Evolutionary conservation across 148 eudicot genomes (phyloP), one percentile per base, ranked within the genome.

Genomic region (Oxyria digyna): DNA sequence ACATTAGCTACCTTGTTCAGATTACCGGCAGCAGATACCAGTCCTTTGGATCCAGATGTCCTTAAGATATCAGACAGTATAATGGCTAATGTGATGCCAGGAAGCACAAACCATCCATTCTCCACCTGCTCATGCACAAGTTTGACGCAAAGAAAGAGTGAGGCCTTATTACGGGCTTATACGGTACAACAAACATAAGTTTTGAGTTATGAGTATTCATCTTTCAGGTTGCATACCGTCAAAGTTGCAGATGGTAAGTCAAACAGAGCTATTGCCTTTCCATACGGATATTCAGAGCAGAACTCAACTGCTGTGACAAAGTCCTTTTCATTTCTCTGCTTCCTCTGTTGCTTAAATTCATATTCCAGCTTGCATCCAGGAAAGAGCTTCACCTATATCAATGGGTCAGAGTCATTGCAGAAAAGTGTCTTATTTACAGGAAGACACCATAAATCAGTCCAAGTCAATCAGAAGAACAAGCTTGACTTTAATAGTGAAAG

Each of bases 351-450:
- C 73, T 67, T 85, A 42, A 74, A 71, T 67, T 95, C 97, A 72
- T 80, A 91, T 4, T 87, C 97, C 68, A 95, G 78, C 80, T 79
- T 95, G 74, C 88, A 83, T 69, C 97, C 97, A 49, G 81, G 70
- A 77, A 77, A 85, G 43, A 88, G 82, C 73, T 82, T 84, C 71
- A 95, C 89, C 99, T 94, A 75, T 38, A 62, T 9, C 70, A 77
- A 68, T 23, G 62, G 40, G 48, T 65, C 20, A 31, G 33, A 62
- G 45, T 67, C 32, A 59, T 32, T n/a, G 46, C 7, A 67, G 4
- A 35, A 14, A 27, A 17, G 29, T 43, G 55, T 17, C 45, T 41
- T 41, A 65, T 65, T 37, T 21, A 65, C 15, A 11, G 8, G 14
- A 18, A n/a, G n/a, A n/a, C n/a, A n/a, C n/a, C n/a, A n/a, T n/a